Evolutionary conservation across 1,139 yeast genomes (phyloP).

Genomic region (Suhomyces coccinellae): DNA sequence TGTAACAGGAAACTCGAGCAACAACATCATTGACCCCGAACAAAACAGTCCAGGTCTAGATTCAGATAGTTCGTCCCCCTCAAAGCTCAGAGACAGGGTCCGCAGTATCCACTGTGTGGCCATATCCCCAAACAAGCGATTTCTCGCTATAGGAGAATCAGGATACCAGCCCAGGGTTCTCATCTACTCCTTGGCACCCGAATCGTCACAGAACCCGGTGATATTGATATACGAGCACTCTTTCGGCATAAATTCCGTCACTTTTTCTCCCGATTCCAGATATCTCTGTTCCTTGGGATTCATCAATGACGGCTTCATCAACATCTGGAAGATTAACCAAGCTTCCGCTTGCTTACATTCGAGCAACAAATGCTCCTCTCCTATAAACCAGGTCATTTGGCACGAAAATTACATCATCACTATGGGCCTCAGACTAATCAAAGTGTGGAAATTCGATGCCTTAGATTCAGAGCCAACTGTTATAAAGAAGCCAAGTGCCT

Average conservation of each 20-base stretch:
- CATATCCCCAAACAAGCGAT: slow-evolving; percentile 50
- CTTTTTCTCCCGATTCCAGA: slow-evolving; percentile 60
- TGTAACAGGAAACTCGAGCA: slow-evolving; percentile 18
- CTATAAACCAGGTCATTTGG: slow-evolving; percentile 58
- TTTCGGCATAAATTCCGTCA: slow-evolving; percentile 56
- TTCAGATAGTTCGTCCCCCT: slow-evolving; percentile 24
- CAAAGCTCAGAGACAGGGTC: slow-evolving; percentile 45
- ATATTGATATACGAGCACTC: slow-evolving; percentile 59
- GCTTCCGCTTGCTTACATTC: slow-evolving; percentile 32
- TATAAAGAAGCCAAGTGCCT: slow-evolving; percentile 25
- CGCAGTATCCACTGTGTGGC: slow-evolving; percentile 57
- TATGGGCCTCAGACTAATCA: slow-evolving; percentile 58
- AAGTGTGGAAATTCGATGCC: slow-evolving; percentile 51
- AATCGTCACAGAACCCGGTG: slow-evolving; percentile 48
- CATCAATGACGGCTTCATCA: slow-evolving; percentile 63
- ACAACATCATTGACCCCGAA: slow-evolving; percentile 5
- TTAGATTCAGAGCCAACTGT: slow-evolving; percentile 3
- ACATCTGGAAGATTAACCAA: slow-evolving; percentile 51
- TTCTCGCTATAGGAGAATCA: slow-evolving; percentile 65
- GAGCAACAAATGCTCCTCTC: slow-evolving; percentile 61
- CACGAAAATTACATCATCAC: slow-evolving; percentile 51
- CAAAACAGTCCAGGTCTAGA: neutral
- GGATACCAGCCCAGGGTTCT: slow-evolving; percentile 67
- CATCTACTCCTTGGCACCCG: slow-evolving; percentile 56
- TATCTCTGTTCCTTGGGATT: slow-evolving; percentile 60